Evolutionary conservation across 176 grass and related monocot genomes (phyloP), one percentile per base, ranked within the genome.

Genomic region (Cocos nucifera): DNA sequence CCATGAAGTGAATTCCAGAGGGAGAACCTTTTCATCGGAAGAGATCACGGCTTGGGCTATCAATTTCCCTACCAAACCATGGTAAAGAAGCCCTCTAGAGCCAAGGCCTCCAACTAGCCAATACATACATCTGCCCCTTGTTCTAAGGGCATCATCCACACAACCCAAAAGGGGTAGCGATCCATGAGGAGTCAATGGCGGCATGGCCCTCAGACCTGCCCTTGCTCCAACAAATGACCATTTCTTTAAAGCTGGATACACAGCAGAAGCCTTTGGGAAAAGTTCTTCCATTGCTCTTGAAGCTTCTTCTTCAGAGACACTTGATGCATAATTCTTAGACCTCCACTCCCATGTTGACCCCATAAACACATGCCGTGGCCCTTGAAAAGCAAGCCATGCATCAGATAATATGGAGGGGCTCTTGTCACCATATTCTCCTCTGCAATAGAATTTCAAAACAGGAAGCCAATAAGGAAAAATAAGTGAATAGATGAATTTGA

Each of bases 291-390:
- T 80, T 73, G 92, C 81, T 69, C 58, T 19, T 61, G 26, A 35
- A 69, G 73, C 69, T 75, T 97, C 92, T 78, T 97, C 87, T 66
- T 90, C 65, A 17, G 59, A 85, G 48, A 88, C 84, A 66, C 21
- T 53, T 66, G 78, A 71, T 56, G 49, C 63, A 69, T 67, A 73
- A 50, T 91, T 85, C 20, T 66, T 78, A 49, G 84, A 80, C 3
- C 85, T 78, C 87, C 92, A 91, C n/a, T 97, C 80, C 92, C 92
- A 97, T 19, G 92, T 91, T 17, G 92, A 97, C 6, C 92, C 92
- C 20, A 97, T 19, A 22, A 72, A 90, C 50, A 97, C 73, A 17
- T 26, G 44, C 23, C 59, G 17, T 25, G 92, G 78, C 29, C 84
- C 84, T 83, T 82, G 87, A 62, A 97, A 97, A 59, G 83, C 81